Evolutionary conservation across 495 filamentous ascomycete species (phyloP).

Genomic region (Hyphodiscus hymeniophilus): DNA sequence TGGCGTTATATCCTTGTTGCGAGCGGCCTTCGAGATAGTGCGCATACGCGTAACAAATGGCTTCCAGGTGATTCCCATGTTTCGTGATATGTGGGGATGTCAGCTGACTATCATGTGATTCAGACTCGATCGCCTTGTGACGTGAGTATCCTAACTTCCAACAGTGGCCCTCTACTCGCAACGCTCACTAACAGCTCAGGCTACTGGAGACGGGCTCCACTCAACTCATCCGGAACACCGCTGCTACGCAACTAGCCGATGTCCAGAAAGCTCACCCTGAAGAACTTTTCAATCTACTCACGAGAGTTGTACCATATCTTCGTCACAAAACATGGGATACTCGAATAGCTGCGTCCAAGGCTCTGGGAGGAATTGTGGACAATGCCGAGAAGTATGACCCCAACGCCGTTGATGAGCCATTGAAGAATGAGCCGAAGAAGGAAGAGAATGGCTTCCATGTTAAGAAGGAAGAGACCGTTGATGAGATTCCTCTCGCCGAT

Average conservation of each 20-base stretch:
- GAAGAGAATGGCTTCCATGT: slow-evolving; percentile 37
- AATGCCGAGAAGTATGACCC: slow-evolving; percentile 86
- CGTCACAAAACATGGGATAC: slow-evolving; percentile 95
- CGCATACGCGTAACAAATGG: slow-evolving; percentile 33
- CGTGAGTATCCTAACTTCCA: slow-evolving; percentile 51
- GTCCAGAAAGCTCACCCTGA: slow-evolving; percentile 97
- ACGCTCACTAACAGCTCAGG: slow-evolving; percentile 35
- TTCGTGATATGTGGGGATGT: too few species aligned
- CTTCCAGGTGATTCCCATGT: slow-evolving; percentile 49
- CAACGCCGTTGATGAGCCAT: slow-evolving; percentile 54
- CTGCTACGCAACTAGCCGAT: slow-evolving; percentile 91
- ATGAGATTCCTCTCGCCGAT: slow-evolving; percentile 13
- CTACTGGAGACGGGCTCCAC: slow-evolving; percentile 95
- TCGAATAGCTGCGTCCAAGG: slow-evolving; percentile 80
- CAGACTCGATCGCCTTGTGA: slow-evolving; percentile 87
- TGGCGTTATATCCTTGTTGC: slow-evolving; percentile 8
- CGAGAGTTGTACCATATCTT: slow-evolving; percentile 88
- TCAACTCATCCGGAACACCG: slow-evolving; percentile 87
- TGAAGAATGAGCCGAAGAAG: slow-evolving; percentile 41
- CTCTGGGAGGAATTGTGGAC: slow-evolving; percentile 84
- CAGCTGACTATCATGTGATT: slow-evolving; percentile 21
- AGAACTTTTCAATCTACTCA: slow-evolving; percentile 93
- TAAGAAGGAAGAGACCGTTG: slow-evolving; percentile 40
- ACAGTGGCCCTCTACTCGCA: background rate
- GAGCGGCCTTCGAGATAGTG: slow-evolving; percentile 12